Conservation (phyloP, 2,329 filamentous ascomycete species). For the Colletotrichum euphorbiae region DNA sequence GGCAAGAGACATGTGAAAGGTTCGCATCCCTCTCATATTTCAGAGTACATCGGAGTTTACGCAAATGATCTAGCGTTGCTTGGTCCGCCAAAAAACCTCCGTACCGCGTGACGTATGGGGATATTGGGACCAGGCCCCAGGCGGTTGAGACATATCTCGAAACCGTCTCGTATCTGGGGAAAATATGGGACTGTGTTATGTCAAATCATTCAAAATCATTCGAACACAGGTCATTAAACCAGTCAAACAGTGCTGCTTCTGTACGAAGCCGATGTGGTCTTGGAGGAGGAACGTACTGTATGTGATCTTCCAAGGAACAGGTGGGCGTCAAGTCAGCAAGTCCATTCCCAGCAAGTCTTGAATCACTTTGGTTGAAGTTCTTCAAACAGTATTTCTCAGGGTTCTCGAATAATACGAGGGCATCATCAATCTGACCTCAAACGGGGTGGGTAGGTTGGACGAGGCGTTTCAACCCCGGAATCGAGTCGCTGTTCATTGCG, state of each 20-base stretch:
- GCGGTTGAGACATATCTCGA: slow-evolving; percentile 44
- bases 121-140: slow-evolving; percentile 43
- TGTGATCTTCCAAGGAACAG: slow-evolving; percentile 71
- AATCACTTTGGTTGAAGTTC: neutral
- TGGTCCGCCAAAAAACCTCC: slow-evolving; percentile 40
- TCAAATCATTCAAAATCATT: neutral
- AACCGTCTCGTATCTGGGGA: no score
- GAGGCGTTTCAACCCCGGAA: slow-evolving; percentile 55
- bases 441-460: slow-evolving; percentile 52
- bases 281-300: slow-evolving; percentile 43
- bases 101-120: slow-evolving; percentile 44
- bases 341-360: slow-evolving; percentile 6
- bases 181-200: slow-evolving; percentile 49
- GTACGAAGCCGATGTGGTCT: slow-evolving; percentile 47
- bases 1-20: slow-evolving; percentile 53
- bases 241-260: slow-evolving; percentile 42
- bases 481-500: slow-evolving; percentile 39
- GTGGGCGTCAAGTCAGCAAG: slow-evolving; percentile 42
- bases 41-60: no score
- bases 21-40: neutral
- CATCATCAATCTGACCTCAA: slow-evolving; percentile 58
- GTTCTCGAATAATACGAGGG: slow-evolving; percentile 11
- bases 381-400: slow-evolving; percentile 48
- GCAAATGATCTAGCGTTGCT: slow-evolving; percentile 1
- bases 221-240: neutral